Base-by-base conservation (phyloP, 352 stramenopile genomes). In the Plasmopara viticola region DNA sequence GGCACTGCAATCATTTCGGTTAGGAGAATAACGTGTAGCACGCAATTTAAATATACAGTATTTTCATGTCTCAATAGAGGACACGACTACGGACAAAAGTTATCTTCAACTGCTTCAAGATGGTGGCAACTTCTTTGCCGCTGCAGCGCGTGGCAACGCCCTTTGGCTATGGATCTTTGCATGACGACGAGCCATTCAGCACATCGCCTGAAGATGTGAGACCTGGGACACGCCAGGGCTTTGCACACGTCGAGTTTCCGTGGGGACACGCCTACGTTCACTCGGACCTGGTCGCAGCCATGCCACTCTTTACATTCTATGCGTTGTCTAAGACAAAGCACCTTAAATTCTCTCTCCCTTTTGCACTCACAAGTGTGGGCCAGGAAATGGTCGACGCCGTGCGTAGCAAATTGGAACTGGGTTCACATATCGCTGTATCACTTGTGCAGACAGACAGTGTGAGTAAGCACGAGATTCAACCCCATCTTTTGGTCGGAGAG, bases 281-380 rank as follows among this genome's bases (percentile, higher is more conserved):
- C 47, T 54, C 68, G 15, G 70, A 85, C 28, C 51, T 86, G 25
- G 71, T 89, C 37, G 75, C 73, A 5, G 48, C 70, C 12, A 62
- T 70, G 28, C 80, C 78, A 1, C 64, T 84, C 41, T 91, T 91
- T 45, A 91, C 75, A 8, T 87, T 91, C 61, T 91, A 89, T 62
- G 80, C 80, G 33, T 54, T 91, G 14, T 60, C 69, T 12, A 70
- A 81, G 46, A 68, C 44, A 34, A 69, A 84, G 49, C 80, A 74
- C 42, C 34, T 87, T 35, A 91, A 89, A 56, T 91, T 91, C 51
- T 56, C 71, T 35, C 46, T 88, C 29, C 62, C 68, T 6, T 89
- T 87, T 42, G 60, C 74, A 18, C 51, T 91, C 12, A 83, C 69
- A 7, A 80, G 64, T 4, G 48, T 57, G 0, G 74, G 75, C 3